Percentiles rank a stretch among this genome's conserved stretches.
Evolutionary conservation across 306 rosid genomes (phyloP).

Genomic region (Dalbergia cochinchinensis): DNA sequence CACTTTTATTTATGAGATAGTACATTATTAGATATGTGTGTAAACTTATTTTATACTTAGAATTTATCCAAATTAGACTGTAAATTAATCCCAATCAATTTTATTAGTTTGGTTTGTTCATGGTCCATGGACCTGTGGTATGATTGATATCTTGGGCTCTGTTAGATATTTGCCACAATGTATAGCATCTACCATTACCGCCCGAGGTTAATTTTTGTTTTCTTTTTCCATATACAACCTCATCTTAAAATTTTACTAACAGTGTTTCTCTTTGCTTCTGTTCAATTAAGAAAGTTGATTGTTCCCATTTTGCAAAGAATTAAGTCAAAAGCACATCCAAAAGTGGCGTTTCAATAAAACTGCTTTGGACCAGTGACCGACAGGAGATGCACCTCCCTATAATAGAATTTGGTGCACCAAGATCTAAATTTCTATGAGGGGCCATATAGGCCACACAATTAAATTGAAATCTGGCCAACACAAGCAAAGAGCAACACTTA

Average conservation of each 20-base stretch:
- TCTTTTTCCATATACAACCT: no score
- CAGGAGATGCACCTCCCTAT: slow-evolving; percentile 48
- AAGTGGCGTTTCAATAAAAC: slow-evolving; percentile 41
- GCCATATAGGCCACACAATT: slow-evolving; percentile 40
- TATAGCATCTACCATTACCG: no score
- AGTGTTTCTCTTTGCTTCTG: background rate
- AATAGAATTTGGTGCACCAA: slow-evolving; percentile 34
- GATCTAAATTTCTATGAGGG: slow-evolving; percentile 41
- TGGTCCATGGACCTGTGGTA: background rate
- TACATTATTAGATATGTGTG: no score
- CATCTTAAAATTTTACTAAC: background rate
- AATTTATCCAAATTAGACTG: no score
- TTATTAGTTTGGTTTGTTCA: no score
- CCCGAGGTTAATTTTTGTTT: background rate
- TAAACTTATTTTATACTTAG: no score
- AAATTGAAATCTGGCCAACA: slow-evolving; percentile 23
- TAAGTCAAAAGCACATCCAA: slow-evolving; percentile 47
- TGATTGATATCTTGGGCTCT: background rate
- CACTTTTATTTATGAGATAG: no score
- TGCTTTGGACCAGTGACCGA: slow-evolving; percentile 46
- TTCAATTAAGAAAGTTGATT: background rate
- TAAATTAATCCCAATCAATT: no score
- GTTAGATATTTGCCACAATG: background rate
- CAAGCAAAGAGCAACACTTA: background rate
- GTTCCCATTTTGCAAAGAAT: background rate